Evolutionary conservation across 2,329 filamentous ascomycete species (phyloP).

Genomic region (Plectosphaerella sp.): DNA sequence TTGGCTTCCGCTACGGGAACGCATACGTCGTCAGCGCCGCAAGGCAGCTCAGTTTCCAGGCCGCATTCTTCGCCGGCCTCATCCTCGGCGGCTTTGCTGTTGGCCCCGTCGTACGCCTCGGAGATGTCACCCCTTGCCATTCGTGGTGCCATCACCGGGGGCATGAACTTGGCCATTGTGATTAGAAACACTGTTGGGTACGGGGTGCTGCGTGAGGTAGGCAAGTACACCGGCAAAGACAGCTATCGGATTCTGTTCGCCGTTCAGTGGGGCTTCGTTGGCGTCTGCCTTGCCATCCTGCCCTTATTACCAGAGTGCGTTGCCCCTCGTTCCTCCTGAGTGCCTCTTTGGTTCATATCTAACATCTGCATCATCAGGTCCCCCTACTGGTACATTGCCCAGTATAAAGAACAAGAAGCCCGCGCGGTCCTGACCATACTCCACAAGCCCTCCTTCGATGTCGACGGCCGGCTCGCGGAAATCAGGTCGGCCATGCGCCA

Average conservation of each 20-base stretch:
- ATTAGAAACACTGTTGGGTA: slow-evolving; percentile 15
- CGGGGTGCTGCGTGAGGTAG: slow-evolving; percentile 16
- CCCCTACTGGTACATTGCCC: slow-evolving; percentile 26
- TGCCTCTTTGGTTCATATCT: background rate
- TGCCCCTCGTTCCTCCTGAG: slow-evolving; percentile 4
- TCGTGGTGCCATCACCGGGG: slow-evolving; percentile 16
- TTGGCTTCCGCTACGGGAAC: slow-evolving; percentile 27
- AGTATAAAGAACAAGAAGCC: slow-evolving; percentile 21
- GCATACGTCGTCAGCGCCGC: slow-evolving; percentile 30
- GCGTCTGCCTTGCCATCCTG: slow-evolving; percentile 18
- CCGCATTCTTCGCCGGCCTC: slow-evolving; percentile 30
- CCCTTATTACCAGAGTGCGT: slow-evolving; percentile 25
- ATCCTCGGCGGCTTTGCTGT: slow-evolving; percentile 16
- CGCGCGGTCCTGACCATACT: slow-evolving; percentile 21
- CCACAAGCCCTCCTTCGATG: slow-evolving; percentile 28
- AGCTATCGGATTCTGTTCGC: slow-evolving; percentile 22
- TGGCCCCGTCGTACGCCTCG: slow-evolving; percentile 10
- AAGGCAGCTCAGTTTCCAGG: slow-evolving; percentile 35
- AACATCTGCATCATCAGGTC: slow-evolving; percentile 1
- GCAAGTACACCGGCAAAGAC: slow-evolving; percentile 15
- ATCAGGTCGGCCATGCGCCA: slow-evolving; percentile 52
- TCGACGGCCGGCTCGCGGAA: slow-evolving; percentile 43
- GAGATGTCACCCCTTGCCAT: slow-evolving; percentile 18
- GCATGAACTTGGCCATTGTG: slow-evolving; percentile 18
- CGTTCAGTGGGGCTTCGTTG: slow-evolving; percentile 25